Percentiles rank a stretch among this genome's conserved stretches.
Conservation (phyloP, 148 eudicot species). For the Rhododendron vialii region DNA sequence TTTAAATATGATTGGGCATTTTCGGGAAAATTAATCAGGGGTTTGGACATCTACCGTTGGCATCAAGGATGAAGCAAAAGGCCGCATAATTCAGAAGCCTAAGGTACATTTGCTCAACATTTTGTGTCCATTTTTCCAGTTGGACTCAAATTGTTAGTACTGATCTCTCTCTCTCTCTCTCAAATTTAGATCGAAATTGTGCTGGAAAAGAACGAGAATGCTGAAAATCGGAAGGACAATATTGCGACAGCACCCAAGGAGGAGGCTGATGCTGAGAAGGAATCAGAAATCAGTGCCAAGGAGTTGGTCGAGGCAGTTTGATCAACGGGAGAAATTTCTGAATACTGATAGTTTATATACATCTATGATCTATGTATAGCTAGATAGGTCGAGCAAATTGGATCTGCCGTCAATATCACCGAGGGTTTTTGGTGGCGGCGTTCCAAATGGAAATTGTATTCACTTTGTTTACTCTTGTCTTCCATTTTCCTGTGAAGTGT, state of each 20-base stretch:
- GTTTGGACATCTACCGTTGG: slow-evolving; percentile 41
- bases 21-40: slow-evolving; percentile 17
- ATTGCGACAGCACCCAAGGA: not conserved
- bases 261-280: not conserved
- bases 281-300: not conserved
- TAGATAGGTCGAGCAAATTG: not conserved
- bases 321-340: not conserved
- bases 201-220: slow-evolving; percentile 1
- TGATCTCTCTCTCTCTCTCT: not conserved
- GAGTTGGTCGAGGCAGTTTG: not conserved
- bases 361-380: not conserved
- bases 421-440: not conserved
- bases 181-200: slow-evolving; percentile 10
- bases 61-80: slow-evolving; percentile 30
- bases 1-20: not conserved
- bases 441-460: not conserved
- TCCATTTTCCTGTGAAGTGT: not conserved
- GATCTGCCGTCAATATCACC: not conserved
- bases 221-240: not conserved
- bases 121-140: not conserved
- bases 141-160: not conserved
- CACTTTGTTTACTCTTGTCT: not conserved
- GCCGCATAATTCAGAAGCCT: slow-evolving; percentile 34
- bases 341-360: not conserved
- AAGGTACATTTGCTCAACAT: slow-evolving; percentile 8